Evolutionary conservation across 2,329 filamentous ascomycete genomes (phyloP), one percentile per base, ranked within the genome.

Genomic region (Ophiocordyceps australis): DNA sequence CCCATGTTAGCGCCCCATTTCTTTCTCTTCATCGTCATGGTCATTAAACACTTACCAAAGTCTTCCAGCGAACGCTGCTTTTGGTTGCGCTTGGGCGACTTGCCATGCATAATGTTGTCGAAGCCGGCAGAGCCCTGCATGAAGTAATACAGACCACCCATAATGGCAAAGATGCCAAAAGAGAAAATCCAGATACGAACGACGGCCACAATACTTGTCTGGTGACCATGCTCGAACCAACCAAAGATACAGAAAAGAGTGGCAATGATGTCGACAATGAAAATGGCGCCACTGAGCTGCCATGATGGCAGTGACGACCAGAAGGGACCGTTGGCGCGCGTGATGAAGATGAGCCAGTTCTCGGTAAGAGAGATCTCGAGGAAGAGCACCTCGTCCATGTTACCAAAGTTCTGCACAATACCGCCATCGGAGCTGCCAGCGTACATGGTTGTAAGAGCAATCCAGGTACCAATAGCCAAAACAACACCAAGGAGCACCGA

Each of bases 341-440:
- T 92, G 57, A 92, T 86, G 62, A 93, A 91, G 55, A 93, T 93
- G 27, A 92, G 67, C 82, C 83, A 92, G 60, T 91, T 93, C 65
- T 92, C 80, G 32, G 82, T 85, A 28, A 92, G 68, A 9, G 79
- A 81, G 50, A 92, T 80, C 57, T 92, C 71, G 20, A 93, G 73
- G 68, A 92, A 92, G 43, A 93, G 55, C 30, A 92, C 73, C 40
- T 74, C 71, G 39, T 92, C 80, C 28, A 79, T 59, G 46, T 74
- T 67, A 65, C 82, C 82, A 41, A 76, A 79, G 59, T 89, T 86
- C 64, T 92, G 78, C 37, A 85, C 77, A 40, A 92, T 86, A 66
- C 82, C 82, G 41, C 77, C 78, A 38, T 78, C 54, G 41, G 74
- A 55, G 35, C 66, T 63, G 35, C 65, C 43, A 49, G 67, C 54